Evolutionary conservation across 2,329 filamentous ascomycete species (phyloP).

Genomic region (Xylariaceae sp.): DNA sequence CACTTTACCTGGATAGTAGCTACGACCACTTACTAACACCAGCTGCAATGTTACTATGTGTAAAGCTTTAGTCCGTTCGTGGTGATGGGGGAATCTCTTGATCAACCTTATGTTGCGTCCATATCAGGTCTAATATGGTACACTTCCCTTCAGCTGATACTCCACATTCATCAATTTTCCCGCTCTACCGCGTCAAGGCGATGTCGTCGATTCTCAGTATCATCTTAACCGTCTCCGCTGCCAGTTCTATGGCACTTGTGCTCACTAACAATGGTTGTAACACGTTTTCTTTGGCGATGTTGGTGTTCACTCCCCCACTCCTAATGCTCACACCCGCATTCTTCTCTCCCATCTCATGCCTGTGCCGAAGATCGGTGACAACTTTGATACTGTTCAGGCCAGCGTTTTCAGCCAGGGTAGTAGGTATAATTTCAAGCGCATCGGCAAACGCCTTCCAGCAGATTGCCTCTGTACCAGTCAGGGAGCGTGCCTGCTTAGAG

Average conservation of each 20-base stretch:
- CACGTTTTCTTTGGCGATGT: constrained; percentile 96
- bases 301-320: constrained; percentile 93
- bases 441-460: constrained; percentile 99
- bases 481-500: constrained; percentile 77
- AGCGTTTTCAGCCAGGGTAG: constrained; percentile 95
- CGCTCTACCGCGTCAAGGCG: constrained; percentile 62
- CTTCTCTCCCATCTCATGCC: constrained; percentile 92
- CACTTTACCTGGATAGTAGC: background rate
- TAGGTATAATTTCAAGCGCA: constrained; percentile 95
- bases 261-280: constrained; percentile 94
- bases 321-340: constrained; percentile 98
- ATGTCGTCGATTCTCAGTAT: constrained; percentile 72
- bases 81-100: constrained; percentile 21
- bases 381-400: constrained; percentile 99
- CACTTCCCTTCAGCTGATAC: constrained; percentile 23
- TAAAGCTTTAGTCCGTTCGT: background rate
- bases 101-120: constrained; percentile 16
- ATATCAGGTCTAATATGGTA: constrained; percentile 25
- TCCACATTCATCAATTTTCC: constrained; percentile 22
- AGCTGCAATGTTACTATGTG: background rate
- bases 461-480: constrained; percentile 92
- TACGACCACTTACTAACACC: background rate
- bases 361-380: constrained; percentile 91
- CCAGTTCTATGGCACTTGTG: constrained; percentile 96
- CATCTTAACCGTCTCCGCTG: constrained; percentile 99